Evolutionary conservation across 441 rosid species (phyloP).

Genomic region (Euphorbia schlechtendalii): DNA sequence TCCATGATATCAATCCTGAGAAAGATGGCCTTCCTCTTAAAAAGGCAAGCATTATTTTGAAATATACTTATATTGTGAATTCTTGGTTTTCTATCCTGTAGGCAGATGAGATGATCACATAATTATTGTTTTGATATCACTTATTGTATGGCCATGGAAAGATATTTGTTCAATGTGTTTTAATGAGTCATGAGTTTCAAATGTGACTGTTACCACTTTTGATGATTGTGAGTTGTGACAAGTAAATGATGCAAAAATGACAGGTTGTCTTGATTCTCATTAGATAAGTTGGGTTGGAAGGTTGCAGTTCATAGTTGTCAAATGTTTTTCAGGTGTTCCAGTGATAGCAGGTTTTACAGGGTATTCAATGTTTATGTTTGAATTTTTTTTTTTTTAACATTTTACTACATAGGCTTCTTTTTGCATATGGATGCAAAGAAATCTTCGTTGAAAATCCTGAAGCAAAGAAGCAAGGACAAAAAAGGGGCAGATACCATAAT

Average conservation of each 20-base stretch:
- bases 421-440: no score
- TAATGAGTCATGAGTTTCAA: not conserved
- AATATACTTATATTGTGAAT: conserved; percentile 15
- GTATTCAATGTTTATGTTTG: not conserved
- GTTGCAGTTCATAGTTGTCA: not conserved
- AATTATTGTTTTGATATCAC: not conserved
- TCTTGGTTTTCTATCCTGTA: not conserved
- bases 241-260: no score
- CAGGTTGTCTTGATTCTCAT: not conserved
- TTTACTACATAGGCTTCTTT: not conserved
- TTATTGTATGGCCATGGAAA: not conserved
- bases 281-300: not conserved
- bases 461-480: no score
- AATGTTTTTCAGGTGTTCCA: not conserved
- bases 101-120: conserved; percentile 3
- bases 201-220: not conserved
- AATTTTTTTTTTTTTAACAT: no score
- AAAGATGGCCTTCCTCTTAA: conserved; percentile 81
- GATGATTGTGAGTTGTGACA: no score
- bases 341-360: not conserved
- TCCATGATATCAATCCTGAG: conserved; percentile 86
- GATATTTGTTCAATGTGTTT: not conserved
- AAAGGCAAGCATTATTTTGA: conserved; percentile 48
- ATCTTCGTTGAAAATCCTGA: no score
- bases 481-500: no score